Conservation (phyloP, 1,284 basidiomycete species). For the Lentinus polychrous region DNA sequence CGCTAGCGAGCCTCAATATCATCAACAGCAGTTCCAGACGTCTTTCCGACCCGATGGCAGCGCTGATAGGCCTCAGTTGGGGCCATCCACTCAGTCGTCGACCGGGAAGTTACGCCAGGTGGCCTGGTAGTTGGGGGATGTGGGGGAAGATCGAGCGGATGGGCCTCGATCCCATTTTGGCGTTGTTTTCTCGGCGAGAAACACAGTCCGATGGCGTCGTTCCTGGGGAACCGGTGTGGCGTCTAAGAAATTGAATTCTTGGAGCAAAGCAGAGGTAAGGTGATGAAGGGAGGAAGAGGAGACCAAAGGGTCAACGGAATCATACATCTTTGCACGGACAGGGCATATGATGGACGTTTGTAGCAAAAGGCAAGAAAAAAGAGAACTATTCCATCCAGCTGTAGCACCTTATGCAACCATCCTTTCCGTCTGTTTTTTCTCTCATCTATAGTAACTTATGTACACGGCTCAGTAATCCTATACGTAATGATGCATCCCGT, state of each 20-base stretch:
- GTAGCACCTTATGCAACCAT: not conserved
- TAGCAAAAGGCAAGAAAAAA: not conserved
- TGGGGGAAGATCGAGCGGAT: not conserved
- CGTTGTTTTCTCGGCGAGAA: no score
- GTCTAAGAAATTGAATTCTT: no score
- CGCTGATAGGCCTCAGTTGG: slow-evolving; percentile 3
- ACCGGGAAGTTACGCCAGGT: slow-evolving; percentile 13
- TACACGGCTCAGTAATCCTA: no score
- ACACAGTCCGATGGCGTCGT: no score
- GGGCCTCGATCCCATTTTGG: not conserved
- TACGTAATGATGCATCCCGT: no score
- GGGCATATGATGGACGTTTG: not conserved
- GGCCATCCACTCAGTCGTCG: slow-evolving; percentile 6
- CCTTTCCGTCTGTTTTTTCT: not conserved
- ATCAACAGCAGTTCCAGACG: slow-evolving; percentile 10
- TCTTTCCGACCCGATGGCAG: not conserved
- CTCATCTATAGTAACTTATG: not conserved
- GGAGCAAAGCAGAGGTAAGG: no score
- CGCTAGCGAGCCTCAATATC: slow-evolving; percentile 8
- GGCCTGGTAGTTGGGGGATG: not conserved
- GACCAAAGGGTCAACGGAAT: no score
- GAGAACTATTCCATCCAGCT: no score
- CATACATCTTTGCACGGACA: no score
- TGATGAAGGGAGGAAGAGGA: no score
- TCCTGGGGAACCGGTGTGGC: no score